Conservation (phyloP, 176 grass and related monocot species). For the Aegilops bicornis region DNA sequence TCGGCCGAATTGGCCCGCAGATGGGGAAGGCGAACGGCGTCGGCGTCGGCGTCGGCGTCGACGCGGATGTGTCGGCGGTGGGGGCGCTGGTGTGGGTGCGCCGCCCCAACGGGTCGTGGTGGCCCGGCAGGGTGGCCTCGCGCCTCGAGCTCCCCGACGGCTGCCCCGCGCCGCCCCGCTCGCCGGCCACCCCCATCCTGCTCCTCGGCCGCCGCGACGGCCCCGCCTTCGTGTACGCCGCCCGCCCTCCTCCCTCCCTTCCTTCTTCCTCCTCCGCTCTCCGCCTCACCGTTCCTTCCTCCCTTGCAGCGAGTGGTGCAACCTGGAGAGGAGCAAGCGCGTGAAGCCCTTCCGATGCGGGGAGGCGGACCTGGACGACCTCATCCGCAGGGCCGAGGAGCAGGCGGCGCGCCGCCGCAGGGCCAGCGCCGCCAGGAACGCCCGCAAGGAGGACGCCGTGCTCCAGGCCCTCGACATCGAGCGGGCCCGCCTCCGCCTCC, state of each 20-base stretch:
- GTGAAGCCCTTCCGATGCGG: constrained; percentile 79
- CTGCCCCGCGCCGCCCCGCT: constrained; percentile 22
- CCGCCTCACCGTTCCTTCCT: not conserved
- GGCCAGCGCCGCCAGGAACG: constrained; percentile 32
- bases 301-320: constrained; percentile 56
- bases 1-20: constrained; percentile 7
- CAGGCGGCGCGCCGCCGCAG: not conserved
- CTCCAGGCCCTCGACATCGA: constrained; percentile 57
- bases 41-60: not conserved
- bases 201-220: constrained; percentile 65
- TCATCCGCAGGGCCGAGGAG: constrained; percentile 43
- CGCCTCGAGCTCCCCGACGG: constrained; percentile 41
- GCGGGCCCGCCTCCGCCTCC: not conserved
- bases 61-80: constrained; percentile 35
- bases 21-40: not conserved
- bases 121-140: constrained; percentile 59
- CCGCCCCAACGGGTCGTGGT: constrained; percentile 64
- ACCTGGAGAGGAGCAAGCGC: constrained; percentile 56
- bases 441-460: constrained; percentile 58
- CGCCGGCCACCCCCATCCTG: constrained; percentile 53
- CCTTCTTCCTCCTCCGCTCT: not conserved
- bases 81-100: constrained; percentile 69
- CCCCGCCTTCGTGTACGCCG: constrained; percentile 34
- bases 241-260: too few species aligned
- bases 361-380: constrained; percentile 39